Conservation (phyloP, 768 basidiomycete genomes). For the Hericium coralloides region DNA sequence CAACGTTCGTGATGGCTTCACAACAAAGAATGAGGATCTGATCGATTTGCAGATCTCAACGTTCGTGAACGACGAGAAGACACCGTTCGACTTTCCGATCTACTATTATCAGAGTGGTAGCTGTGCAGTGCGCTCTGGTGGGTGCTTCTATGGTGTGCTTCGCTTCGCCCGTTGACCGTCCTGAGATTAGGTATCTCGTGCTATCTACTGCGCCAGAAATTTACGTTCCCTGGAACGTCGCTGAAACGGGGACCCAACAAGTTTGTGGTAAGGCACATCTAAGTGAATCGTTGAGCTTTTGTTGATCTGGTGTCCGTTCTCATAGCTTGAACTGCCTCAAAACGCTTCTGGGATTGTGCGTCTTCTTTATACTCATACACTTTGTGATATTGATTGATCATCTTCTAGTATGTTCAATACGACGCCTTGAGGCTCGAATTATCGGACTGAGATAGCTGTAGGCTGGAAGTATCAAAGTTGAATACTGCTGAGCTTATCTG, state of each 20-base stretch:
- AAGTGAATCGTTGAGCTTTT: not conserved
- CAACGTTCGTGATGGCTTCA: constrained; percentile 7
- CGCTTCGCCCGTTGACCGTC: not conserved
- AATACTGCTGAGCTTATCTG: no score
- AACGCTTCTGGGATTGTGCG: not conserved
- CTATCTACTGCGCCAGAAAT: constrained; percentile 14
- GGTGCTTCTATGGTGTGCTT: not conserved
- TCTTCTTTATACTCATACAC: not conserved
- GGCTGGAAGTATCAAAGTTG: no score
- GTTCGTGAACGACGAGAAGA: constrained; percentile 8
- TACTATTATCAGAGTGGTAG: constrained; percentile 18
- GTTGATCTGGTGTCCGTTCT: not conserved
- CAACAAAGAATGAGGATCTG: no score
- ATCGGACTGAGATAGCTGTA: not conserved
- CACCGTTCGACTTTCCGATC: constrained; percentile 12
- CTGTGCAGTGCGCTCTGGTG: constrained; percentile 21
- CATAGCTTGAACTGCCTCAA: not conserved
- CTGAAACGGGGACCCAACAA: constrained; percentile 16
- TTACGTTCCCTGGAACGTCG: constrained; percentile 17
- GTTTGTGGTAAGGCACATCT: constrained; percentile 11
- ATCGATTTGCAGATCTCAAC: constrained; percentile 5
- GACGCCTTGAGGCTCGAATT: constrained; percentile 18
- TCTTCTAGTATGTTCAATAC: constrained; percentile 19
- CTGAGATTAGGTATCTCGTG: constrained; percentile 17
- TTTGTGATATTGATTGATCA: not conserved